Evolutionary conservation across 73 alveolate genomes (phyloP).

Genomic region (Effrenium voratum): DNA sequence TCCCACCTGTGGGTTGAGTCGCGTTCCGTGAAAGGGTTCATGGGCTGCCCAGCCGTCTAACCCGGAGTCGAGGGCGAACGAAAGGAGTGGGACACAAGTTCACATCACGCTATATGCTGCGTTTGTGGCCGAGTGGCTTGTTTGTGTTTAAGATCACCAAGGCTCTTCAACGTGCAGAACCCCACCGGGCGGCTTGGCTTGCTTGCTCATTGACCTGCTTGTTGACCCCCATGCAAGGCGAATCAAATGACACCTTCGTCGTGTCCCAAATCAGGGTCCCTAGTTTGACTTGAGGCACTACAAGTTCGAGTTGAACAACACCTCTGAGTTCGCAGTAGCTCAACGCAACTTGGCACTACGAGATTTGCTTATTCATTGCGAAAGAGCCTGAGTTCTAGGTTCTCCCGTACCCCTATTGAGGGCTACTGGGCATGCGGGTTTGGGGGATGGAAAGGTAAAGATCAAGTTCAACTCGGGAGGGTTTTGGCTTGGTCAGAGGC

Average conservation of each 20-base stretch:
- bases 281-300: conserved; percentile 24
- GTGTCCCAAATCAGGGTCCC: no score
- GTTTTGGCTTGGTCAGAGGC: no score
- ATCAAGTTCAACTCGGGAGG: no score
- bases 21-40: no score
- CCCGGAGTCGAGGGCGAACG: no score
- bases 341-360: not conserved
- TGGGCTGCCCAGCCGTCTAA: no score
- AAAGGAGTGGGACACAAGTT: not conserved
- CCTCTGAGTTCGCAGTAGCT: conserved; percentile 64
- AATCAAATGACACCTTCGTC: no score
- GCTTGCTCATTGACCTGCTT: not conserved
- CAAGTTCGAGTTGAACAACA: conserved; percentile 66
- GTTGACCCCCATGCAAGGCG: not conserved
- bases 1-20: no score
- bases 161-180: conserved; percentile 64
- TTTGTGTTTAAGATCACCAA: not conserved
- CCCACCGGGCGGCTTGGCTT: conserved; percentile 70
- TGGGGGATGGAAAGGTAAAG: no score
- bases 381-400: not conserved
- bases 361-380: no score
- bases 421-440: no score
- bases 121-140: not conserved
- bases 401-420: no score
- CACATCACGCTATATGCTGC: not conserved